Conservation (phyloP, 805 yeast species). For the Schwanniomyces sp. region DNA sequence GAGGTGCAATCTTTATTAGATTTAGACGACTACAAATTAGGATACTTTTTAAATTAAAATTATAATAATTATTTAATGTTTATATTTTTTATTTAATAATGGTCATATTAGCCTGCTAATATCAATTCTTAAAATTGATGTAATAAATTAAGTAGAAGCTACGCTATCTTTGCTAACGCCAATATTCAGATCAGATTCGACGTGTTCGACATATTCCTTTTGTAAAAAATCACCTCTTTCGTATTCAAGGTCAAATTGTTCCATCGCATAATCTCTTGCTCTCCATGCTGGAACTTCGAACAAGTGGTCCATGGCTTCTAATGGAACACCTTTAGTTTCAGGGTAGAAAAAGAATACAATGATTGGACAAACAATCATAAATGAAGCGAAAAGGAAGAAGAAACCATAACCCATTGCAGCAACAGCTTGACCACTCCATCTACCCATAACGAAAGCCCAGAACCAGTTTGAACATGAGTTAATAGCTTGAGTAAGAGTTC, state of each 20-base stretch:
- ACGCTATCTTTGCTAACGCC: neutral
- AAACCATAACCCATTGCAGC: constrained; percentile 43
- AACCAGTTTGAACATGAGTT: constrained; percentile 50
- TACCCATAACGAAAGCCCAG: constrained; percentile 50
- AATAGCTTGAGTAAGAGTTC: constrained; percentile 43
- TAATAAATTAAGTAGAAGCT: neutral
- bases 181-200: constrained; percentile 2
- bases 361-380: constrained; percentile 25
- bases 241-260: constrained; percentile 16
- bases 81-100: neutral
- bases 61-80: neutral
- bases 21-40: too few relatives aligned
- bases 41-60: neutral
- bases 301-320: constrained; percentile 30
- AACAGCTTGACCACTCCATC: constrained; percentile 46
- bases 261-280: constrained; percentile 27
- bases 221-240: constrained; percentile 7
- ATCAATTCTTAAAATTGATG: neutral
- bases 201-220: neutral
- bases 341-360: constrained; percentile 35
- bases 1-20: too few relatives aligned
- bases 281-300: constrained; percentile 36
- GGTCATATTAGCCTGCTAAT: constrained; percentile 3
- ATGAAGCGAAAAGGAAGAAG: constrained; percentile 42
- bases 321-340: constrained; percentile 38